Evolutionary conservation across 169 alveolate genomes (phyloP).

Genomic region (Plasmodium ovale): DNA sequence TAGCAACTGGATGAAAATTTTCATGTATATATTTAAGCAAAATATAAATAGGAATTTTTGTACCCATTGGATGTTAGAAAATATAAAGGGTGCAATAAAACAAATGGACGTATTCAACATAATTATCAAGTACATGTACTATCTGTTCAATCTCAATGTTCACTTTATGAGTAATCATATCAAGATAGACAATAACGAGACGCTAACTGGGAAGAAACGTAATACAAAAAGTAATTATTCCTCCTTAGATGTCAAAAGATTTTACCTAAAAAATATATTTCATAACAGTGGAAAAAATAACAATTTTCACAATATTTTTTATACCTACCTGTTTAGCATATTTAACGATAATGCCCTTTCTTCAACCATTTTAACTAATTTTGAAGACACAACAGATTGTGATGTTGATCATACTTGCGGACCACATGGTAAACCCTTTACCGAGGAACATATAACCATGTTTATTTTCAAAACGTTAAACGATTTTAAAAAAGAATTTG

Average conservation of each 20-base stretch:
- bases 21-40: background rate
- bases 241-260: too few relatives aligned
- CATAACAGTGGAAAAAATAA: background rate
- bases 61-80: background rate
- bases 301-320: background rate
- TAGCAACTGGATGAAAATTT: background rate
- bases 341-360: constrained; percentile 10
- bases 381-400: background rate
- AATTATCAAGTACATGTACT: constrained; percentile 14
- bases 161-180: constrained; percentile 1
- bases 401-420: background rate
- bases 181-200: background rate
- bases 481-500: background rate
- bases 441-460: background rate
- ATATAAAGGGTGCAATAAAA: constrained; percentile 9
- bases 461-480: constrained; percentile 8
- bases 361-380: constrained; percentile 11
- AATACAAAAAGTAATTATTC: too few relatives aligned
- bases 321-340: constrained; percentile 16
- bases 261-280: background rate
- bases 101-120: constrained; percentile 12
- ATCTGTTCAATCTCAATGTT: constrained; percentile 9
- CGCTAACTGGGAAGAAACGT: background rate
- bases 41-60: constrained; percentile 13
- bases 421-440: background rate